Conservation (phyloP, 2,329 filamentous ascomycete species). For the Fusarium nanum region DNA sequence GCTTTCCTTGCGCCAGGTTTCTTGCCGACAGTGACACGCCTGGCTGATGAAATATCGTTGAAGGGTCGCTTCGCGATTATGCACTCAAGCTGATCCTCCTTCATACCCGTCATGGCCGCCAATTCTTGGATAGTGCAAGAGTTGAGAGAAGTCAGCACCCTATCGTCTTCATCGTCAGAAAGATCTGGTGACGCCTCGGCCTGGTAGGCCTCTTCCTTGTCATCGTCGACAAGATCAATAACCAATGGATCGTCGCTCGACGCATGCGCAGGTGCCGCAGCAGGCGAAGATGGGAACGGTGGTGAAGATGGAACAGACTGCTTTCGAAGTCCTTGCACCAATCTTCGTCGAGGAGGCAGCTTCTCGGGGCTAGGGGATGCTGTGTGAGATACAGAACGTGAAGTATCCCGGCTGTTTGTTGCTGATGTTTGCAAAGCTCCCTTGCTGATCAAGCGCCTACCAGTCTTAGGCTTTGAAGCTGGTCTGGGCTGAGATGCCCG, state of each 20-base stretch:
- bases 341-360: constrained; percentile 48
- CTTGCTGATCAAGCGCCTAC: constrained; percentile 50
- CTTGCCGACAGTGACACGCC: constrained; percentile 68
- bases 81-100: constrained; percentile 73
- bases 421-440: constrained; percentile 41
- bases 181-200: constrained; percentile 50
- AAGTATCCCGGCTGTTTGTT: constrained; percentile 17
- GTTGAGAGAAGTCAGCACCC: constrained; percentile 85
- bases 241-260: constrained; percentile 52
- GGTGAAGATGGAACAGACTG: constrained; percentile 41
- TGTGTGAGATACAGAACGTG: constrained; percentile 34
- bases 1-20: constrained; percentile 60
- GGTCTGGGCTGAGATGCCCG: constrained; percentile 21
- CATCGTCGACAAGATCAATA: constrained; percentile 54
- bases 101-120: constrained; percentile 82
- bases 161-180: constrained; percentile 51
- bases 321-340: constrained; percentile 53
- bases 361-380: constrained; percentile 49
- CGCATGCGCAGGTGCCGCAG: constrained; percentile 30
- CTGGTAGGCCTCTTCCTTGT: constrained; percentile 57
- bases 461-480: constrained; percentile 39
- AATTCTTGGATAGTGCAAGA: constrained; percentile 79
- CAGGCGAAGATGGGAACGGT: constrained; percentile 33
- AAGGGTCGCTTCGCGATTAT: constrained; percentile 84
- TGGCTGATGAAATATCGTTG: constrained; percentile 70